Evolutionary conservation across 2,329 filamentous ascomycete species (phyloP), one percentile per base, ranked within the genome.

Genomic region (Chaetothyriales sp.): DNA sequence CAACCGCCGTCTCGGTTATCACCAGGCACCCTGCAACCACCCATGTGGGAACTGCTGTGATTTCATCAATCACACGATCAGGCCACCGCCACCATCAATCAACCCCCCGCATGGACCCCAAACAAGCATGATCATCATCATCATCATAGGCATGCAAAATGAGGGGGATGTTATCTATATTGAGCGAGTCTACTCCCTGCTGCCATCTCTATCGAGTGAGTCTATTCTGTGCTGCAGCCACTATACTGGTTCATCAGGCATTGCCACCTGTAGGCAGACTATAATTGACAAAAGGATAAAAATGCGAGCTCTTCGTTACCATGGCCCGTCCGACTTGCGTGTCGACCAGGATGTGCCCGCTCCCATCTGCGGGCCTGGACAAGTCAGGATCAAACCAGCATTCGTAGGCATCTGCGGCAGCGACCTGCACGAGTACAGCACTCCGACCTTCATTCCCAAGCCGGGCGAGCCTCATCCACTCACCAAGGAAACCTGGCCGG

Each of bases 401-500:
- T 57, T 48, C 20, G 19, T 44, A 18, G 46, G 28, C 9, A 49
- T 48, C 46, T 47, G 52, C 49, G 36, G 43, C 49, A 50, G 47
- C n/a, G 49, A 51, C 47, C 61, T 60, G 59, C 74, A 78, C 57
- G 74, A 78, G 60, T 78, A 74, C 57, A 64, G 74, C 46, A 66
- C 68, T 12, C 67, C 68, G 12, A 73, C 66, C 22, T 72, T 75
- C 63, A 70, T 72, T 1, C 75, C 77, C 2, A 60, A 60, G 5
- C 63, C 62, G 5, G 55, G 54, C 10, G 55, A 49, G 4, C 76
- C 78, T 1, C 80, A 83, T 58, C 73, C 73, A 1, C 63, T 82
- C 19, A 83, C 79, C 0, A 67, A 72, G 28, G 76, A 77, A 51
- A 69, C 67, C 1, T 70, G 78, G 36, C 80, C 79, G 2, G 70